phyloP scores from a whole-genome alignment of 257 asterid genomes.

The Fraxinus anomala region DNA sequence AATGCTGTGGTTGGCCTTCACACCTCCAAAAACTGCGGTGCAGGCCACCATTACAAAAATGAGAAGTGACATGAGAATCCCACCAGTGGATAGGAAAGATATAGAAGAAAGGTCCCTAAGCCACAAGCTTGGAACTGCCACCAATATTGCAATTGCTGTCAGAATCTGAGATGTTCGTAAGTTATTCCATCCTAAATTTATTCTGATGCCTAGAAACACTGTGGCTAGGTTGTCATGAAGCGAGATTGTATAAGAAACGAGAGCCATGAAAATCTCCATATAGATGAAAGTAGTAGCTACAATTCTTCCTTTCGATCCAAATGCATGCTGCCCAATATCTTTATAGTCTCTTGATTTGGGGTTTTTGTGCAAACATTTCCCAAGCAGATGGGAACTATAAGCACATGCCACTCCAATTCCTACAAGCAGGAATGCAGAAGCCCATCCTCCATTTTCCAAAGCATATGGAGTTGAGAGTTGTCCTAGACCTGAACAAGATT shows the following conservation, averaged over 20 bases:
- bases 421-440: slow-evolving; percentile 56
- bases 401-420: slow-evolving; percentile 55
- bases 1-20: slow-evolving; percentile 40
- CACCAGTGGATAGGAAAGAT: slow-evolving; percentile 64
- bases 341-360: slow-evolving; percentile 65
- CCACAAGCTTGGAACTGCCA: slow-evolving; percentile 81
- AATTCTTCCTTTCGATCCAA: slow-evolving; percentile 65
- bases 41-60: slow-evolving; percentile 51
- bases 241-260: slow-evolving; percentile 79
- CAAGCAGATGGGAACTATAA: slow-evolving; percentile 56
- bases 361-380: slow-evolving; percentile 45
- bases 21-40: slow-evolving; percentile 56
- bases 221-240: slow-evolving; percentile 67
- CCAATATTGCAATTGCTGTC: slow-evolving; percentile 50
- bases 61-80: slow-evolving; percentile 59
- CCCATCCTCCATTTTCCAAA: slow-evolving; percentile 72
- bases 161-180: slow-evolving; percentile 55
- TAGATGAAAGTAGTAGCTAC: slow-evolving; percentile 46
- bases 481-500: slow-evolving; percentile 57
- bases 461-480: slow-evolving; percentile 80
- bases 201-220: slow-evolving; percentile 40
- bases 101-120: slow-evolving; percentile 69
- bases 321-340: slow-evolving; percentile 65
- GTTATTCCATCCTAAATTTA: slow-evolving; percentile 35
- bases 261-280: slow-evolving; percentile 79